These are phyloP conservation scores for Trichoderma semiorbis DNA, from an alignment of 2,329 filamentous ascomycete genomes.

Conservation along the genomic window DNA sequence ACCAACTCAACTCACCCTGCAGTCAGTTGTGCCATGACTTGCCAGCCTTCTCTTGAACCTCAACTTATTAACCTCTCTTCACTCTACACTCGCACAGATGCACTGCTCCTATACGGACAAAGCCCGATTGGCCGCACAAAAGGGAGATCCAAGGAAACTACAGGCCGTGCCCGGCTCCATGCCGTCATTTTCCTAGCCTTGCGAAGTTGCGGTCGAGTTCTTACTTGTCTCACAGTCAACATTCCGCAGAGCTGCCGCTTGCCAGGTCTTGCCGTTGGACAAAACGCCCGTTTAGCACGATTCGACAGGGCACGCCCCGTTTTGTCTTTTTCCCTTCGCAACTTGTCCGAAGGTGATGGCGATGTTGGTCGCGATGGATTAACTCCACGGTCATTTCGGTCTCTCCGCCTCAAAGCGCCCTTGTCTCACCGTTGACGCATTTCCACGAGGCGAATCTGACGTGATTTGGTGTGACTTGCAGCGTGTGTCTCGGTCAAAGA, in stretches of 20 bases:
- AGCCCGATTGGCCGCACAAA: neutral
- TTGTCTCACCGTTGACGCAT: conserved; percentile 15
- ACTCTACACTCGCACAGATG: neutral
- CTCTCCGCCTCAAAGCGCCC: conserved; percentile 6
- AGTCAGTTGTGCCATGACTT: neutral
- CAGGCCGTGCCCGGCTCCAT: neutral
- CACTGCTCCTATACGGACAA: neutral
- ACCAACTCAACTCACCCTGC: neutral
- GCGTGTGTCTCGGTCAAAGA: neutral
- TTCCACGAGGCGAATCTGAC: conserved; percentile 12
- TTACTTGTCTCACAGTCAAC: conserved; percentile 10
- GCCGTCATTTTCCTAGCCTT: neutral
- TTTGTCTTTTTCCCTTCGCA: neutral
- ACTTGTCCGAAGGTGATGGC: neutral
- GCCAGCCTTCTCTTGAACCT: neutral
- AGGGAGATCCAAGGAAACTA: neutral
- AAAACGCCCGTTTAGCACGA: neutral
- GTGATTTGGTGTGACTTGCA: neutral
- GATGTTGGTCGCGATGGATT: neutral
- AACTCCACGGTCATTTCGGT: conserved; percentile 18
- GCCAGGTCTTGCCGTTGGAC: neutral
- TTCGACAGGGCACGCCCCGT: neutral
- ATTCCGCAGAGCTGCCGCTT: neutral
- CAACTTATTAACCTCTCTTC: neutral
- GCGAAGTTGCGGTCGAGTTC: conserved; percentile 3